These are phyloP conservation scores for Penicillium atrosanguineum DNA, from an alignment of 495 filamentous ascomycete genomes.

Conservation along the genomic window DNA sequence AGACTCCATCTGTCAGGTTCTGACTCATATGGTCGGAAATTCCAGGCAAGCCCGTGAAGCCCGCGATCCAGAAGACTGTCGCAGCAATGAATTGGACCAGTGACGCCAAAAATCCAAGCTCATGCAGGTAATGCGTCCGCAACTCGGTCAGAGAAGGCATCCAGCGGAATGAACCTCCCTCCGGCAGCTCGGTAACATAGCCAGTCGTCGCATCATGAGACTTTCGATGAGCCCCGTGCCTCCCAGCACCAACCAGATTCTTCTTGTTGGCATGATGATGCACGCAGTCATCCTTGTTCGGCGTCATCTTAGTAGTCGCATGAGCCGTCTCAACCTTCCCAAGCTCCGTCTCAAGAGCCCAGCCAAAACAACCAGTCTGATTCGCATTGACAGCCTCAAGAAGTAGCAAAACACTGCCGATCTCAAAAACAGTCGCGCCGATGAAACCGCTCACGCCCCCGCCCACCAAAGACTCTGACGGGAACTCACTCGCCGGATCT, in stretches of 20 bases:
- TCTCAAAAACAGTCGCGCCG: slow-evolving; percentile 67
- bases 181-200: slow-evolving; percentile 13
- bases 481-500: slow-evolving; percentile 53
- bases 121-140: slow-evolving; percentile 60
- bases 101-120: slow-evolving; percentile 68
- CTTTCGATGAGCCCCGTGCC: slow-evolving; percentile 1
- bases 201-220: slow-evolving; percentile 1
- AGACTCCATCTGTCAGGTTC: slow-evolving; percentile 52
- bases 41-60: slow-evolving; percentile 61
- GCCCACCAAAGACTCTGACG: slow-evolving; percentile 46
- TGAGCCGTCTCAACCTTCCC: slow-evolving; percentile 24
- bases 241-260: slow-evolving; percentile 40
- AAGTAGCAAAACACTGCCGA: slow-evolving; percentile 63
- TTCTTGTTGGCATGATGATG: slow-evolving; percentile 58
- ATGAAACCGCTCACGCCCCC: slow-evolving; percentile 67
- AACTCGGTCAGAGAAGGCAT: slow-evolving; percentile 57
- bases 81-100: slow-evolving; percentile 59
- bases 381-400: slow-evolving; percentile 70
- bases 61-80: slow-evolving; percentile 63
- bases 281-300: slow-evolving; percentile 33
- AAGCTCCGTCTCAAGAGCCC: slow-evolving; percentile 57
- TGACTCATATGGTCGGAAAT: slow-evolving; percentile 50
- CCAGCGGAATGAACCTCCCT: slow-evolving; percentile 54
- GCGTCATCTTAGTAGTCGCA: slow-evolving; percentile 20
- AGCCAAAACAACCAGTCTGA: slow-evolving; percentile 65